Evolutionary conservation across 257 asterid genomes (phyloP).

Genomic region (Scutellaria barbata): DNA sequence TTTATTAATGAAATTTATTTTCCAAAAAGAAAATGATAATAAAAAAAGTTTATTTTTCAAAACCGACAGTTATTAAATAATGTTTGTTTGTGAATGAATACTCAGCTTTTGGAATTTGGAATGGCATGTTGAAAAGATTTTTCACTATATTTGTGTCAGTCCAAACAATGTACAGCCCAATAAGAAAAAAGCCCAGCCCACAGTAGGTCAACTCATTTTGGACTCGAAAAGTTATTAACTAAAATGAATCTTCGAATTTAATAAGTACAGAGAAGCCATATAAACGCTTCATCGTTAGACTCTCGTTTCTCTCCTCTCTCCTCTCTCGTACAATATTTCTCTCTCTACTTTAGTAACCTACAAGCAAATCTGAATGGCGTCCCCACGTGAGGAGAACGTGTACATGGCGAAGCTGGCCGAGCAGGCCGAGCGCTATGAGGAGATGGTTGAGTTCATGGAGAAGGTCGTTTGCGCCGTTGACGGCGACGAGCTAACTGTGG

Average conservation of each 20-base stretch:
- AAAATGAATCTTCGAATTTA: neutral
- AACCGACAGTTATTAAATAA: too few relatives aligned
- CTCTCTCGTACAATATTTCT: neutral
- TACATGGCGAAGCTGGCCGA: conserved; percentile 92
- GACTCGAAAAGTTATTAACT: neutral
- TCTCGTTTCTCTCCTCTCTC: neutral
- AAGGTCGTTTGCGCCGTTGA: conserved; percentile 74
- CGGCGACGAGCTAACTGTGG: conserved; percentile 61
- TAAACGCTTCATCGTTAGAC: conserved; percentile 27
- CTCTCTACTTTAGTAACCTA: conserved; percentile 34
- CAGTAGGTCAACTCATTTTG: too few relatives aligned
- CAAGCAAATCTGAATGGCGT: conserved; percentile 53
- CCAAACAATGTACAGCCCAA: too few relatives aligned
- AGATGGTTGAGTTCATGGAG: conserved; percentile 95
- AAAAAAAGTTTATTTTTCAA: too few relatives aligned
- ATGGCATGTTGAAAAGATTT: too few relatives aligned
- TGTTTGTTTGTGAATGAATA: too few relatives aligned
- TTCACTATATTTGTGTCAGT: too few relatives aligned
- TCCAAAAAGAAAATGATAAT: too few relatives aligned
- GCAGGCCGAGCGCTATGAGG: conserved; percentile 94
- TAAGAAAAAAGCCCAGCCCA: too few relatives aligned
- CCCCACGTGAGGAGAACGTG: conserved; percentile 83
- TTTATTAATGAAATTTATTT: too few relatives aligned
- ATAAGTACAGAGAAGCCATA: conserved; percentile 30
- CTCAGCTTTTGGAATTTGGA: too few relatives aligned